Percentiles rank a stretch among this genome's conserved stretches.
phyloP scores from a whole-genome alignment of 1,139 yeast species.

The Candida sp. region DNA sequence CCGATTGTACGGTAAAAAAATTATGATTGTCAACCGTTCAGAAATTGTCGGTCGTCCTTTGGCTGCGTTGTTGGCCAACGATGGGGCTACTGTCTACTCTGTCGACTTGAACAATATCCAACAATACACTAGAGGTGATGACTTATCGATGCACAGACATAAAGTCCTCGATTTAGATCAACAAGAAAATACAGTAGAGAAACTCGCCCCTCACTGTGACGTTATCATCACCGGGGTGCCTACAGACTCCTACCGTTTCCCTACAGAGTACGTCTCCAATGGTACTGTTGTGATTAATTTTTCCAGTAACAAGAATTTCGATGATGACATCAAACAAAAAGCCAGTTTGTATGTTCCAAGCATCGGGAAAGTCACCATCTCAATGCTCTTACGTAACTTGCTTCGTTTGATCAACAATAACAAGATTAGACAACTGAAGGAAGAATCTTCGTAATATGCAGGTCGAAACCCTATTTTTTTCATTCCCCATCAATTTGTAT shows the following conservation, averaged over 20 bases:
- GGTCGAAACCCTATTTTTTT: too few relatives aligned
- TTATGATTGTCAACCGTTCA: conserved; percentile 86
- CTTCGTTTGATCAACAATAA: conserved; percentile 74
- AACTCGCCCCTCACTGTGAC: conserved; percentile 74
- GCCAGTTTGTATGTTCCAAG: conserved; percentile 94
- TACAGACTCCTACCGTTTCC: conserved; percentile 75
- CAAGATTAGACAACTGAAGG: conserved; percentile 25
- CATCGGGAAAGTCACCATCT: conserved; percentile 95
- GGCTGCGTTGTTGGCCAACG: conserved; percentile 94
- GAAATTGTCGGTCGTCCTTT: conserved; percentile 97
- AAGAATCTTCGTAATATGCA: too few relatives aligned
- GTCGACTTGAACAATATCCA: conserved; percentile 87
- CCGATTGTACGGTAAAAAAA: conserved; percentile 86
- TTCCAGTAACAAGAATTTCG: conserved; percentile 84
- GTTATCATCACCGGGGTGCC: conserved; percentile 98
- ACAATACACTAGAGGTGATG: conserved; percentile 92
- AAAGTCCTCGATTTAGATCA: conserved; percentile 68
- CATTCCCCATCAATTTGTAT: too few relatives aligned
- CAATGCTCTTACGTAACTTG: conserved; percentile 88
- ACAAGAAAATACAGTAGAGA: conserved; percentile 46
- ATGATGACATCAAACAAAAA: conserved; percentile 70
- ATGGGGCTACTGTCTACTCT: conserved; percentile 95
- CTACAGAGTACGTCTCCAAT: conserved; percentile 70
- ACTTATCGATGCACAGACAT: conserved; percentile 77
- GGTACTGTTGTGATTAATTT: conserved; percentile 93